Percentiles rank a stretch among this genome's conserved stretches.
Conservation (phyloP, 2,329 filamentous ascomycete genomes). For the Clarireedia paspali region DNA sequence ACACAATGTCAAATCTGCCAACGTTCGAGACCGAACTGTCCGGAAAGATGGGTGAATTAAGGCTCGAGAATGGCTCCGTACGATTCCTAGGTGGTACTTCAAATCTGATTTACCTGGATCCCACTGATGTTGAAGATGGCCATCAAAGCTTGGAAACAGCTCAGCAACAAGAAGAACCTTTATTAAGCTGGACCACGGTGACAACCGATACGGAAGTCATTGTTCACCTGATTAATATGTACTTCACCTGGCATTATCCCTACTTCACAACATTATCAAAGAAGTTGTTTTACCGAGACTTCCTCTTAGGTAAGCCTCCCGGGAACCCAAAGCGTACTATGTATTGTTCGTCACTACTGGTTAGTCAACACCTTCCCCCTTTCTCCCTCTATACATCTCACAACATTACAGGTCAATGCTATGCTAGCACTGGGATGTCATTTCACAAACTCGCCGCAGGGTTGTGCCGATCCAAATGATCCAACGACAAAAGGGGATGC, state of each 20-base stretch:
- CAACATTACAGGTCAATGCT: conserved; percentile 76
- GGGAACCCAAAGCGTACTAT: conserved; percentile 46
- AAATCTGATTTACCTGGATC: conserved; percentile 75
- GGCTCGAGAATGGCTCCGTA: conserved; percentile 78
- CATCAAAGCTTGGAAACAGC: conserved; percentile 25
- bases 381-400: conserved; percentile 54
- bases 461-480: conserved; percentile 63
- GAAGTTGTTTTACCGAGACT: conserved; percentile 79
- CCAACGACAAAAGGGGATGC: conserved; percentile 86
- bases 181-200: conserved; percentile 82
- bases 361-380: background rate
- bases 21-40: conserved; percentile 68
- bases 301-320: conserved; percentile 59
- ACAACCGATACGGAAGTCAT: conserved; percentile 73
- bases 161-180: conserved; percentile 51
- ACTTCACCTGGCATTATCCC: conserved; percentile 96
- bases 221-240: conserved; percentile 88
- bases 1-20: conserved; percentile 35
- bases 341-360: conserved; percentile 82
- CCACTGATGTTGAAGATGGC: conserved; percentile 33
- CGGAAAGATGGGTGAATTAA: conserved; percentile 86
- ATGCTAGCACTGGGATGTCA: conserved; percentile 92
- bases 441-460: conserved; percentile 71
- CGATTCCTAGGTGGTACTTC: conserved; percentile 93
- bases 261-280: conserved; percentile 92